Evolutionary conservation across 2,329 filamentous ascomycete species (phyloP), one percentile per base, ranked within the genome.

Genomic region (Trichoderma atroviride): DNA sequence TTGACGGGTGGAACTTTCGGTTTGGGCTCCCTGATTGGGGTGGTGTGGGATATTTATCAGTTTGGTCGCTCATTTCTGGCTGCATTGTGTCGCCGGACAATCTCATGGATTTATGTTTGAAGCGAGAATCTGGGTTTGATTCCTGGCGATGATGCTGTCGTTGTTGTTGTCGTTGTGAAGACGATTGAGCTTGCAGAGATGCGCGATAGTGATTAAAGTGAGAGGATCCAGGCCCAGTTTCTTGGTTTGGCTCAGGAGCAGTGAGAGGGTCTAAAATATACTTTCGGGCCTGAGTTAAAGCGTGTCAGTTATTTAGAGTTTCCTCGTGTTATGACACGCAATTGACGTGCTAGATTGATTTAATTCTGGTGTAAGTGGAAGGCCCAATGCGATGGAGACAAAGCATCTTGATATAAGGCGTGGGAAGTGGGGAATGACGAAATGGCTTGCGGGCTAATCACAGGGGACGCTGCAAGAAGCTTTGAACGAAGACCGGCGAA

Each of bases 221-320:
- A 71, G 87, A 87, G 4, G 83, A 82, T 70, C 87, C 87, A n/a
- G 86, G 86, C 9, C 90, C 89, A 59, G 88, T 91, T 76, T 91
- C 88, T 71, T 90, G 86, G 70, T 84, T 87, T 16, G 91, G 91
- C 71, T 92, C 88, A 11, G 89, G 89, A 27, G 85, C 89, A 74
- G 84, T 88, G 71, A 93, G 82, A 72, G 91, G 91, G 74, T 91
- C 89, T 72, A 93, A 86, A 56, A 93, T 82, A 75, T 91, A 89
- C 75, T 87, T 85, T 65, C 85, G 82, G 55, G 90, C 89, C 90
- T 92, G 13, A 73, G 9, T 50, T 58, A 1, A 24, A n/a, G 53
- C 50, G 5, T 29, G 67, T 69, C 47, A 69, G 67, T 63, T 16
- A 16, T 43, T 43, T 16, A n/a, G 19, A 61, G 40, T 22, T 33